Evolutionary conservation across 1,284 basidiomycete genomes (phyloP), one percentile per base, ranked within the genome.

Genomic region (Moesziomyces globuligerus): DNA sequence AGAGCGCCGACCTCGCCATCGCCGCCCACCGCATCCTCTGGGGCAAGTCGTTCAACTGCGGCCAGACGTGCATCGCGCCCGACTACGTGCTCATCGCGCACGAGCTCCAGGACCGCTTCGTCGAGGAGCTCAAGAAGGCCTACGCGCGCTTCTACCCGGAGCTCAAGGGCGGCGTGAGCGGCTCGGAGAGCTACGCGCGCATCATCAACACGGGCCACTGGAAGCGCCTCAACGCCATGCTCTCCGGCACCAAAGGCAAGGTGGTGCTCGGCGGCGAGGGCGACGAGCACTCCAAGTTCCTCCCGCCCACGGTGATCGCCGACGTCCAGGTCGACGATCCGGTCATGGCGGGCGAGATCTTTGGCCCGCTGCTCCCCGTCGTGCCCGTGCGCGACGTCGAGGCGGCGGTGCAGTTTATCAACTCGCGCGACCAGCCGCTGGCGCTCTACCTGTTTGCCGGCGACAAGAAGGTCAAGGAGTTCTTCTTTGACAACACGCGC

Each of bases 31-130:
- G 91, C 15, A 85, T 92, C 44, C 83, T 94, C 34, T 92, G 91
- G 89, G 92, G 92, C 49, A 94, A 93, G 83, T 83, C 87, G 24
- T 84, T 87, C 50, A 92, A 92, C 75, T 70, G 78, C 20, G 84
- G 83, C 18, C 84, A 85, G 77, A 85, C 88, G 13, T 89, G 88
- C 81, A 87, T 90, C 34, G 85, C 86, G 3, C 87, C 88, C 1
- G 88, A 95, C 81, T 89, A 94, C 81, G 84, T 92, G 6, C 87
- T 94, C 28, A 87, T 92, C 21, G 87, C 87, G 4, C 86, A 86
- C 42, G 85, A 86, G 13, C 85, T 87, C 59, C 88, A 91, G 67
- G 88, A 90, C 47, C 85, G 83, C 42, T 85, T 94, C 40, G 83
- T 91, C 11, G 81, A 84, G 4, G 89, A 87, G 5, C 81, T 91